A percentile compares a stretch with the other conserved stretches of the same genome.
phyloP scores from a whole-genome alignment of 2,329 filamentous ascomycete species.

The Salinomyces thailandicus region DNA sequence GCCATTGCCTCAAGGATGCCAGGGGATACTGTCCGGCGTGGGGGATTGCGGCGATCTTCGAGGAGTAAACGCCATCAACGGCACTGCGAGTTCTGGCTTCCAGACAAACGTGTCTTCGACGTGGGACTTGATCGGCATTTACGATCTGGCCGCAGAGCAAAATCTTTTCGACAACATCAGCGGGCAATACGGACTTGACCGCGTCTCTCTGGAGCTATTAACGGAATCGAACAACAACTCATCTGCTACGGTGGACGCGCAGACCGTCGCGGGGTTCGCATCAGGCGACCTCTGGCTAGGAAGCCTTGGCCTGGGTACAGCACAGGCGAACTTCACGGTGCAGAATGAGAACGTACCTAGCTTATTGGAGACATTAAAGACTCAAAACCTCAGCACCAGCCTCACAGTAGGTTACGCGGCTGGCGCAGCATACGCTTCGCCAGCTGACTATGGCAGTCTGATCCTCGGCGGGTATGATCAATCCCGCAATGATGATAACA shows the following conservation, averaged over 20 bases:
- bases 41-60: constrained; percentile 20
- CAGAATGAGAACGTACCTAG: constrained; percentile 12
- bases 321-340: constrained; percentile 11
- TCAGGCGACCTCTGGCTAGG: constrained; percentile 30
- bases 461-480: constrained; percentile 1
- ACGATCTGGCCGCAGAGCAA: constrained; percentile 22
- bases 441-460: constrained; percentile 1
- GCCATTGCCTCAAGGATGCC: constrained; percentile 26
- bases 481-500: constrained; percentile 7
- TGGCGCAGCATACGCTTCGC: neutral
- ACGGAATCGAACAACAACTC: neutral
- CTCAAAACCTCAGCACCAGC: neutral
- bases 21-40: constrained; percentile 11
- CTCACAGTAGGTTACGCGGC: constrained; percentile 1
- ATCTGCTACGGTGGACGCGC: constrained; percentile 18
- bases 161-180: constrained; percentile 19
- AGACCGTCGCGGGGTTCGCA: constrained; percentile 30
- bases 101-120: constrained; percentile 24
- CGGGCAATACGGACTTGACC: constrained; percentile 28
- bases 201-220: constrained; percentile 15
- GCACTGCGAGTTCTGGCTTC: constrained; percentile 16
- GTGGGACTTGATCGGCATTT: constrained; percentile 25
- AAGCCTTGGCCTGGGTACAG: constrained; percentile 25
- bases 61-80: constrained; percentile 22
- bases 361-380: neutral